Evolutionary conservation across 192 early-diverging fungal genomes (phyloP).

Genomic region (Podila minutissima): DNA sequence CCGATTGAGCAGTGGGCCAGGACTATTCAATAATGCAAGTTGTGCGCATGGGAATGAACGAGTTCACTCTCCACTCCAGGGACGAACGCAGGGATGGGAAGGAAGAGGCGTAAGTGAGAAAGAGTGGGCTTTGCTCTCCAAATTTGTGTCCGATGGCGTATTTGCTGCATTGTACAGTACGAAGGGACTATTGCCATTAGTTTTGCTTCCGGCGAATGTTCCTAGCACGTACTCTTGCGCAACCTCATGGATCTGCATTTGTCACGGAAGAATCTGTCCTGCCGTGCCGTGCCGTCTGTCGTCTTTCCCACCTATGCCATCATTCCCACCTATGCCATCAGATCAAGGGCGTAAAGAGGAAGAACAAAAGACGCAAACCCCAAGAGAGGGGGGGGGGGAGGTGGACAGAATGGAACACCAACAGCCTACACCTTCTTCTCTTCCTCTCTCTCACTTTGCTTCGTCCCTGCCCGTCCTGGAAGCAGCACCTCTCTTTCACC

Average conservation of each 20-base stretch:
- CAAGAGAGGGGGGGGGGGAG: background rate
- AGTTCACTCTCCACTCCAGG: too few relatives aligned
- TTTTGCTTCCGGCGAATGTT: background rate
- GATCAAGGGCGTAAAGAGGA: background rate
- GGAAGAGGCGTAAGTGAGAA: too few relatives aligned
- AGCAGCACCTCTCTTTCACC: too few relatives aligned
- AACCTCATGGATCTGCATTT: background rate
- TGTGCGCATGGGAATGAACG: too few relatives aligned
- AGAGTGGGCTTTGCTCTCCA: too few relatives aligned
- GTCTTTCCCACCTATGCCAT: background rate
- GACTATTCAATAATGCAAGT: too few relatives aligned
- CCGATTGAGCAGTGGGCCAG: too few relatives aligned
- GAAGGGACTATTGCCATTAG: background rate
- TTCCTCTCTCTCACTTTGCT: background rate
- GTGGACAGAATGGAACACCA: background rate
- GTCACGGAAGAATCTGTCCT: too few relatives aligned
- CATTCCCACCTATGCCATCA: background rate
- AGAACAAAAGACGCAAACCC: background rate
- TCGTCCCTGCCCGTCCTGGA: background rate
- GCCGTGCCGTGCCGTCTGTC: background rate
- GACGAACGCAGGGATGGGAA: too few relatives aligned
- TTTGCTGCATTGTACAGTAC: too few relatives aligned
- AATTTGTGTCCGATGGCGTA: too few relatives aligned
- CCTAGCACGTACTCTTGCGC: background rate
- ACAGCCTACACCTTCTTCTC: background rate